These are phyloP conservation scores for Agaricus subrufescens DNA, from an alignment of 768 basidiomycete genomes.

Conservation along the genomic window DNA sequence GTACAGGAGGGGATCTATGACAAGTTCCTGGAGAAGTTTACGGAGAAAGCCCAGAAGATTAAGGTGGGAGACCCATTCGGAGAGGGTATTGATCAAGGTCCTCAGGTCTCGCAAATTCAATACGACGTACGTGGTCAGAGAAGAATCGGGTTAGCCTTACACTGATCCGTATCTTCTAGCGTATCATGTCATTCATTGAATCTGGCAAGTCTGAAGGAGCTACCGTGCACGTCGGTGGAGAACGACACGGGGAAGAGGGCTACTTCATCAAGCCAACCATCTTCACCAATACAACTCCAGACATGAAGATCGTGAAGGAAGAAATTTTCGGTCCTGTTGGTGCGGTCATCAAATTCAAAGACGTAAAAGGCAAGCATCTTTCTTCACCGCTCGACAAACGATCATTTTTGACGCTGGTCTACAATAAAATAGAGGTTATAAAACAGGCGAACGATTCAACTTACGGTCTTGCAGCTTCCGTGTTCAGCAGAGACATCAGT, in stretches of 20 bases:
- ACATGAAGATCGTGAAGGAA: slow-evolving; percentile 65
- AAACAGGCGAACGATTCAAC: slow-evolving; percentile 77
- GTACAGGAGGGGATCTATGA: slow-evolving; percentile 81
- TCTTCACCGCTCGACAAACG: background rate
- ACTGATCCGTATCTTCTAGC: slow-evolving; percentile 28
- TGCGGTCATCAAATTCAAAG: slow-evolving; percentile 65
- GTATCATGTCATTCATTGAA: slow-evolving; percentile 71
- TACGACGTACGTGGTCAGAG: slow-evolving; percentile 47
- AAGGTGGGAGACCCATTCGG: slow-evolving; percentile 72
- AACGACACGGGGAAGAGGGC: slow-evolving; percentile 52
- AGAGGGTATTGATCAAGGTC: slow-evolving; percentile 61
- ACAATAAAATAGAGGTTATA: slow-evolving; percentile 52
- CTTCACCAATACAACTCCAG: slow-evolving; percentile 54
- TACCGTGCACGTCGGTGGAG: slow-evolving; percentile 55
- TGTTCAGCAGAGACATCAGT: slow-evolving; percentile 79
- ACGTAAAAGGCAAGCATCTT: slow-evolving; percentile 14
- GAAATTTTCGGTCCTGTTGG: slow-evolving; percentile 80
- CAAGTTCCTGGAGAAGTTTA: slow-evolving; percentile 63
- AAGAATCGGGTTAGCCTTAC: background rate
- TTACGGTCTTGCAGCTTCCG: slow-evolving; percentile 85
- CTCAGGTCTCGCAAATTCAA: slow-evolving; percentile 73
- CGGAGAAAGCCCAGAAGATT: slow-evolving; percentile 45
- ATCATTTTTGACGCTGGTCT: background rate
- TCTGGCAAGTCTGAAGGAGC: slow-evolving; percentile 70
- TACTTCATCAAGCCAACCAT: slow-evolving; percentile 71